Conservation (phyloP, 2,329 filamentous ascomycete genomes). For the Tolypocladium nubicola region DNA sequence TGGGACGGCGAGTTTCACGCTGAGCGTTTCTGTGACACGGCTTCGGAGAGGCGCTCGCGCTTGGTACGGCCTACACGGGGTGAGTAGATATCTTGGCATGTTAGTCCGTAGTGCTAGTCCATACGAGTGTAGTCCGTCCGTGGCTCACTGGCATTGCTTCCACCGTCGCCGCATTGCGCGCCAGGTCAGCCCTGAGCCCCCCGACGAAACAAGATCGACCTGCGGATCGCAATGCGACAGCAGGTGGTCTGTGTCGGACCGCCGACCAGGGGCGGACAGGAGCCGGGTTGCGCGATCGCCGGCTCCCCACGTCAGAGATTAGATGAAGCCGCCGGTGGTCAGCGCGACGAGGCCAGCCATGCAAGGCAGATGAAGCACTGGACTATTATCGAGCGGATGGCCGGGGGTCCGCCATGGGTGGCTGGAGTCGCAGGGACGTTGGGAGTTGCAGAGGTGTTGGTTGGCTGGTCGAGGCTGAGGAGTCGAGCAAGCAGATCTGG, state of each 20-base stretch:
- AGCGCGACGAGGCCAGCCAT: neutral
- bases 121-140: too few relatives aligned
- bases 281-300: neutral
- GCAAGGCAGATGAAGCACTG: slow-evolving; percentile 1
- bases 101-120: too few relatives aligned
- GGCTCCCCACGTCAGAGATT: slow-evolving; percentile 1
- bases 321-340: neutral
- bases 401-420: neutral
- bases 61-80: neutral
- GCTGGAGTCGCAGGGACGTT: neutral
- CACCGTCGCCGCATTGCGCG: neutral
- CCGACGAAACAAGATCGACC: neutral
- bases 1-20: neutral
- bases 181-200: neutral
- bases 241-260: neutral
- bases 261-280: neutral
- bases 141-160: neutral
- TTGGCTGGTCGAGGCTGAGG: neutral
- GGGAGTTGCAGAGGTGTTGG: neutral
- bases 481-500: neutral
- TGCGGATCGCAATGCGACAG: neutral
- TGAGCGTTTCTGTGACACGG: neutral
- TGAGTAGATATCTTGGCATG: neutral
- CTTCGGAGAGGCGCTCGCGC: neutral
- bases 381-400: neutral